Base-by-base conservation (phyloP, 805 yeast species). In the Phaffomyces antillensis region DNA sequence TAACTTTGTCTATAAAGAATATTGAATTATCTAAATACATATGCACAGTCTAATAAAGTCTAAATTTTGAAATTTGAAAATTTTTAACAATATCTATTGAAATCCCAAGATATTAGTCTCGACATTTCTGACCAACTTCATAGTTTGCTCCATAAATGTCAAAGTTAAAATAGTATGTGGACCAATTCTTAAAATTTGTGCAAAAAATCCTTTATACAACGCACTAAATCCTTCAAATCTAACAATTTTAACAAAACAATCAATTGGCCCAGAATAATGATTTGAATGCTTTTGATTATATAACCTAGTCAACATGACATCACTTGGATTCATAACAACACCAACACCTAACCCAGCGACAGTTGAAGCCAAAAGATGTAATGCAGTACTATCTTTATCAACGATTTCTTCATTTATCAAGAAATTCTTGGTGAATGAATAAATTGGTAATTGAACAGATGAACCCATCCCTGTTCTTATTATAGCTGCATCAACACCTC, bases 241-340 rank as follows among this genome's bases (percentile, higher is more conserved):
- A 26, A 90, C 76, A 0, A 97, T 90, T 66, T 93, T 91, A 44
- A 78, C 57, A 44, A 90, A 70, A 71, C 99, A 93, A 66, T 93
- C 99, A 23, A 89, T 53, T 2, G 96, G 95, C 10, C 95, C 96
- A 42, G 70, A 73, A 67, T 93, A 93, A 43, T 85, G 75, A 58
- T 49, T 45, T 17, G 86, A 75, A 40, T 96, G 96, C 65, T 83
- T 86, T 64, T 93, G 98, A 66, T 93, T 93, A 67, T 91, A 93
- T 63, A 93, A 83, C 69, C 99, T 79, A 1, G 99, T 93, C 66
- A 93, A 71, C 42, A 93, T 76, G 38, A 93, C 98, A 65, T 93
- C 99, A 79, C 96, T 89, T 15, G 99, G 98, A 63, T 90, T 93
- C 97, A 93, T 91, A 30, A 87, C 96, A 18, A 90, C 71, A 42